Evolutionary conservation across 1,284 basidiomycete genomes (phyloP), one percentile per base, ranked within the genome.

Genomic region (Cryptococcus neoformans): DNA sequence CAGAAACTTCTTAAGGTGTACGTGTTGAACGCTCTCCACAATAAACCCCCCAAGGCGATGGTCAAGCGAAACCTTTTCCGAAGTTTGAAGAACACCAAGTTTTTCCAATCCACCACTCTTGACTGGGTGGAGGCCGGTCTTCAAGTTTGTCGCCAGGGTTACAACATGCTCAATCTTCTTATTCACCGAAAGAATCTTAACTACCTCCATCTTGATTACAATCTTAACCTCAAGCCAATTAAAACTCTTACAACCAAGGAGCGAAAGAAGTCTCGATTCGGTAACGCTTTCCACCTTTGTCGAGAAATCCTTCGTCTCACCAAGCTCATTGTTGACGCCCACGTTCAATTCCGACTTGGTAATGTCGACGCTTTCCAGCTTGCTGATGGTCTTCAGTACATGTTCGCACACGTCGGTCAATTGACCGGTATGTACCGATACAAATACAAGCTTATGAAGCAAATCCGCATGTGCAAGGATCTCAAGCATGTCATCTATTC

Each of bases 181-280:
- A 99, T 99, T 68, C 96, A 99, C 80, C 93, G 96, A 77, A 99
- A 99, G 89, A 98, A 98, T 76, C 79, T 99, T 76, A 98, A 98
- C 76, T 97, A 97, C 76, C 74, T 81, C 11, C 80, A 81, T 65
- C 74, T 81, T 58, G 79, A 81, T 64, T 81, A 80, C 76, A 81
- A 81, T 70, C 67, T 76, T 56, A 78, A 76, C 63, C 62, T 77
- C 59, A 97, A 98, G 80, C 95, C 95, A 10, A 94, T 98, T 75
- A 99, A 99, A 83, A 99, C 96, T 1, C 81, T 99, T 49, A 99
- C 96, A 6, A 99, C 96, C 16, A 99, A 99, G 79, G 96, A 99
- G 80, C 89, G 96, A 55, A 99, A 99, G 81, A 99, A 99, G 82
- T 98, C 94, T 51, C 90, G 96, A 64, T 99, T 99, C 79, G 96